Base-by-base conservation (phyloP, 257 asterid species). In the Nicotiana paniculata region DNA sequence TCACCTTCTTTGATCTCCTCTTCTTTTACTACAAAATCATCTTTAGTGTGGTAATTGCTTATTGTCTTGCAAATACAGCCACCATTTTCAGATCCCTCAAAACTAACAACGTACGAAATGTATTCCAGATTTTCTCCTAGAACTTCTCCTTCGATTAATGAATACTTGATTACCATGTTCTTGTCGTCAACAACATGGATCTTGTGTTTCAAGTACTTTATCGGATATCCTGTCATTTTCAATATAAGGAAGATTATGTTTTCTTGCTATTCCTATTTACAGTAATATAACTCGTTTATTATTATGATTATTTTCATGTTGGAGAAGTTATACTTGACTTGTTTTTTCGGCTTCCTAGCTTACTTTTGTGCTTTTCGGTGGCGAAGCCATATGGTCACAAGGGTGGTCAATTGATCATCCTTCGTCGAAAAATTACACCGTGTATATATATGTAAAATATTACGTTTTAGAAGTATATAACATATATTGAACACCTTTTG, bases 1-100 rank as follows among this genome's bases (percentile, higher is more conserved):
- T 85, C 84, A 5, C 86, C 91, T 62, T 67, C 83, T 83, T 86
- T 86, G 4, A 89, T 86, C n/a, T 88, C 79, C 12, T 89, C 91
- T 57, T 84, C 90, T 0, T 51, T 43, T 1, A 90, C 77, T 53
- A 83, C 51, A 35, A 21, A 75, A 6, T 84, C 89, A 9, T 81
- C 90, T 77, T 87, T 86, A 9, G 90, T 81, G 67, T 89, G 64
- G 55, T 81, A 88, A 6, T 80, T 68, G 85, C 84, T 82, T 6
- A 61, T 85, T 54, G 53, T 85, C 83, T 84, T 88, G 85, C 81
- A 62, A 61, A 86, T 67, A 70, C 87, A 81, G 18, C 90, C 90
- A 15, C 89, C 92, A 6, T 81, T 85, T 39, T 75, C 82, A 3
- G 84, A 48, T 1, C 83, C 83, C 12, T 83, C 91, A 18, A 89